phyloP scores from a whole-genome alignment of 2,329 filamentous ascomycete genomes.

The Orbilia javanica region DNA sequence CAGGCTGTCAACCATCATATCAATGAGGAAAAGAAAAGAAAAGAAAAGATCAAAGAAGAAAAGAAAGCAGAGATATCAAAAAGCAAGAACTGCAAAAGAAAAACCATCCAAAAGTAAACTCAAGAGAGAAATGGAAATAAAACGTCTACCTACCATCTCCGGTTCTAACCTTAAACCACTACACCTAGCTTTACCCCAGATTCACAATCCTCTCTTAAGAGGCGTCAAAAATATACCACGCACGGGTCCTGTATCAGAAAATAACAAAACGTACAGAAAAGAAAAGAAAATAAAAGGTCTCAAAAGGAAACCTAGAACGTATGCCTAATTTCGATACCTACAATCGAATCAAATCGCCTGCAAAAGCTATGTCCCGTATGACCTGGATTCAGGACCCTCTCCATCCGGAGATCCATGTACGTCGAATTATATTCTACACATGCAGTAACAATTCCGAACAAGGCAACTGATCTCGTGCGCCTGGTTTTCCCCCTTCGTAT shows the following conservation, averaged over 20 bases:
- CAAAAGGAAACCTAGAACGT: not conserved
- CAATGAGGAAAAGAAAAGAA: not conserved
- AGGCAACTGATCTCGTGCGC: conserved; percentile 25
- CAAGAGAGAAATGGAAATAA: not conserved
- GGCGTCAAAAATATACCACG: not conserved
- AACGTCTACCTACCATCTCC: conserved; percentile 21
- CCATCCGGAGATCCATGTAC: no score
- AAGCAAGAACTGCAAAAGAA: no score
- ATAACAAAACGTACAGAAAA: no score
- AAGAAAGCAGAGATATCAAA: not conserved
- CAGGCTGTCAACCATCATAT: not conserved
- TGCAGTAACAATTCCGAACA: conserved; percentile 8
- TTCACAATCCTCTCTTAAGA: not conserved
- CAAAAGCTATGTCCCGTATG: no score
- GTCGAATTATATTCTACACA: no score
- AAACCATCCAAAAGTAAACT: no score
- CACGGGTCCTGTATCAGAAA: no score
- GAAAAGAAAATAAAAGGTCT: not conserved
- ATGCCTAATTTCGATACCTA: not conserved
- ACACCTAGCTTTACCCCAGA: not conserved
- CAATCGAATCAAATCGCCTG: not conserved
- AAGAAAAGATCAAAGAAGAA: not conserved
- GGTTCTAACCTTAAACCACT: conserved; percentile 23
- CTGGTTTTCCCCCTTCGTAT: conserved; percentile 7
- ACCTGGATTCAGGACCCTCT: no score